Evolutionary conservation across 2,329 filamentous ascomycete genomes (phyloP), one percentile per base, ranked within the genome.

Genomic region (Aspergillus phoenicis): DNA sequence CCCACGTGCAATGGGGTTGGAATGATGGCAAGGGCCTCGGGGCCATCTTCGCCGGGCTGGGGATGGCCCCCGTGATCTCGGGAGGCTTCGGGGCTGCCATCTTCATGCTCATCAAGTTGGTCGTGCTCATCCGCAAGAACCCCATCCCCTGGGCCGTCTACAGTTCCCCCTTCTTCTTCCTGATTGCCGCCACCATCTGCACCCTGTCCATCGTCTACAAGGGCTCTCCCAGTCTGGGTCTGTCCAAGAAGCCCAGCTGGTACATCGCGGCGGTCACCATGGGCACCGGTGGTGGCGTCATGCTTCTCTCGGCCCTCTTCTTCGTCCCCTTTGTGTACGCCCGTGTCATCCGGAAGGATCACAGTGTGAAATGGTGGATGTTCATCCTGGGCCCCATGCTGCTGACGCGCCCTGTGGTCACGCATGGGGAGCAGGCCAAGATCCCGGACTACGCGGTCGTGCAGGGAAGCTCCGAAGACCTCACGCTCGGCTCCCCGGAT

Each of bases 191-290:
- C 58, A 91, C 88, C 61, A 78, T 93, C 70, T 91, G 89, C 78
- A 90, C 89, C 0, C 82, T 93, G 5, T 91, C 88, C 47, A 87
- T 93, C 68, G 89, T 93, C 67, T 92, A 91, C 84, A 92, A 93
- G 83, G 90, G 90, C 33, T 91, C 89, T 8, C 89, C 90, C 24
- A 87, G 81, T 61, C 83, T 91, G 30, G 83, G 83, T 22, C 80
- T 91, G 28, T 81, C 79, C 79, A 85, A 88, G 61, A 75, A 75
- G 68, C 87, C 89, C 1, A 75, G 76, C 8, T 87, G 84, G 83
- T 92, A 85, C 71, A 85, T 92, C 62, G 88, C 83, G 10, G 78
- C 84, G 13, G 88, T 91, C 62, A 88, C 87, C 17, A 70, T 91
- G 62, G 88, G 89, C 43, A 82, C 81, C 38, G 89, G 89, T 62